Percentiles rank a stretch among this genome's conserved stretches.
Conservation (phyloP, 495 filamentous ascomycete species). For the Podospora didyma region DNA sequence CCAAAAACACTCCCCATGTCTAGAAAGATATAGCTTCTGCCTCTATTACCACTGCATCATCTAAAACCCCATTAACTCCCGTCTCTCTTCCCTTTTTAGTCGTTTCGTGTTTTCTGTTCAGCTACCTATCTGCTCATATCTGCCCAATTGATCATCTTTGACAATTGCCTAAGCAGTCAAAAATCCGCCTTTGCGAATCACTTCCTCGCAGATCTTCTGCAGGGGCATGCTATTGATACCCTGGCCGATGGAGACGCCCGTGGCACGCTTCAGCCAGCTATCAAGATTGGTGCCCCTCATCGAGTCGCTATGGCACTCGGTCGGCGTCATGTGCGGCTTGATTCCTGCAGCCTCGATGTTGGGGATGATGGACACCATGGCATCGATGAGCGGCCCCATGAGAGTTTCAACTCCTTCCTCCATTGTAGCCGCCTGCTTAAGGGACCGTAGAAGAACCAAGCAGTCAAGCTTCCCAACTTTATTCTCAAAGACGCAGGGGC, state of each 20-base stretch:
- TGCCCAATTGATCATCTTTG: too few species aligned
- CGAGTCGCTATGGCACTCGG: conserved; percentile 8
- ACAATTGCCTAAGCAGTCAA: not conserved
- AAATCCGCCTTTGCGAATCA: conserved; percentile 10
- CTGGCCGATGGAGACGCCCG: conserved; percentile 13
- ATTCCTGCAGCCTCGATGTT: conserved; percentile 22
- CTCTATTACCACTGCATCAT: too few species aligned
- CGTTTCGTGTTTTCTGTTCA: too few species aligned
- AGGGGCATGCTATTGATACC: conserved; percentile 14
- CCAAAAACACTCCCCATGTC: too few species aligned
- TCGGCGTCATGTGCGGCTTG: conserved; percentile 15
- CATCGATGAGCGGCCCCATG: conserved; percentile 16
- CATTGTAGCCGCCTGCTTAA: conserved; percentile 10
- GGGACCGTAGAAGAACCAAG: conserved; percentile 11
- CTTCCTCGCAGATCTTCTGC: conserved; percentile 13
- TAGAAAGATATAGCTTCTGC: too few species aligned
- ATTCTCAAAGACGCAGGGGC: not conserved
- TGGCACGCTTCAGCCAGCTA: conserved; percentile 16
- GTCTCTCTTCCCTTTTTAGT: too few species aligned
- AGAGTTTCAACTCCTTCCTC: conserved; percentile 17
- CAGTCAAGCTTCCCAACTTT: not conserved
- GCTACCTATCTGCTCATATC: too few species aligned
- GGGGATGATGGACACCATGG: conserved; percentile 24
- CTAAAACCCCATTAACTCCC: too few species aligned
- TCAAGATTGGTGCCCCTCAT: conserved; percentile 16